phyloP scores from a whole-genome alignment of 768 basidiomycete genomes.

The Rhizopogon roseolus region DNA sequence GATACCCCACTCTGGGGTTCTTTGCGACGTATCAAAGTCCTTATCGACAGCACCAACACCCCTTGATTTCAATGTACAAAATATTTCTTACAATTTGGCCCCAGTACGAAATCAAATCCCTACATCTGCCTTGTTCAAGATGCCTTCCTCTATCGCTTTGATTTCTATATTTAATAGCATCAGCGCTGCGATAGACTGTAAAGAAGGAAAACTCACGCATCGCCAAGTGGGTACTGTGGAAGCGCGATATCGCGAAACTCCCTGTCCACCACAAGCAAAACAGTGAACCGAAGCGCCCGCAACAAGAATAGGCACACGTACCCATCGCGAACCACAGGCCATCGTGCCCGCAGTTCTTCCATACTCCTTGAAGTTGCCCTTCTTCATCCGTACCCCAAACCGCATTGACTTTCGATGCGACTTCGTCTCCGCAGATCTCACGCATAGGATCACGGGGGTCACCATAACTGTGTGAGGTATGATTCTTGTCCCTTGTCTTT shows the following conservation, averaged over 20 bases:
- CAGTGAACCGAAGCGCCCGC: background rate
- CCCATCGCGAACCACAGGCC: slow-evolving; percentile 29
- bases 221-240: slow-evolving; percentile 26
- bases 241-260: slow-evolving; percentile 18
- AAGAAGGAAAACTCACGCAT: slow-evolving; percentile 20
- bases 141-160: slow-evolving; percentile 24
- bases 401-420: slow-evolving; percentile 39
- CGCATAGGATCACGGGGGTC: slow-evolving; percentile 36
- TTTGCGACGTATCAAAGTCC: too few relatives aligned
- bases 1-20: too few relatives aligned
- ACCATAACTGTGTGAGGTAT: slow-evolving; percentile 46
- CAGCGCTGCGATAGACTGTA: background rate
- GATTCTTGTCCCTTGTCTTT: background rate
- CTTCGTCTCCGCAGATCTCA: slow-evolving; percentile 40
- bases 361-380: slow-evolving; percentile 47
- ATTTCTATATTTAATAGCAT: slow-evolving; percentile 16
- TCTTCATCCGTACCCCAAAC: slow-evolving; percentile 64
- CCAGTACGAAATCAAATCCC: background rate
- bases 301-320: background rate
- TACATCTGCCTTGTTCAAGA: slow-evolving; percentile 6
- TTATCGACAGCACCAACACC: too few relatives aligned
- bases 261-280: slow-evolving; percentile 8
- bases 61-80: too few relatives aligned
- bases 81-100: too few relatives aligned
- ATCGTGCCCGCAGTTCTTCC: slow-evolving; percentile 29